Evolutionary conservation across 192 early-diverging fungal genomes (phyloP).

Genomic region (Linnemannia zychae): DNA sequence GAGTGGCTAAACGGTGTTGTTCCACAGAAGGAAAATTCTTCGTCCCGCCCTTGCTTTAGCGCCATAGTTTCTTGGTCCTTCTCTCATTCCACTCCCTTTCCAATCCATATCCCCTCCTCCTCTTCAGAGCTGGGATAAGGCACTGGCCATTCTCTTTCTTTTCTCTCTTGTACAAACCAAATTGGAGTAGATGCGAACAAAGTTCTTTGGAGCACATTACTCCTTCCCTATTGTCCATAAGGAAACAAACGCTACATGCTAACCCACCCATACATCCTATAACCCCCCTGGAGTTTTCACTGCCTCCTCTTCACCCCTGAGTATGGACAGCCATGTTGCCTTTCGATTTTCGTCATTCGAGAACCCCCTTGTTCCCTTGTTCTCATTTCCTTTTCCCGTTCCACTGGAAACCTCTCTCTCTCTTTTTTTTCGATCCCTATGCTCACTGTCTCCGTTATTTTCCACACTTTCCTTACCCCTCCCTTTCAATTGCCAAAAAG

Average conservation of each 20-base stretch:
- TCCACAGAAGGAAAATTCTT: conserved; percentile 1
- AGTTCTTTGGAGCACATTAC: background rate
- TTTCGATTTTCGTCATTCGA: no score
- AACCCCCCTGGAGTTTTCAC: background rate
- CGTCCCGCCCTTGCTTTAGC: background rate
- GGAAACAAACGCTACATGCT: no score
- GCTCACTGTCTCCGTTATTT: background rate
- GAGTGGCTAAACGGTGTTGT: background rate
- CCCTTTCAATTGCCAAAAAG: background rate
- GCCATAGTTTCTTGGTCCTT: background rate
- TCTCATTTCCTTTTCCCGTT: background rate
- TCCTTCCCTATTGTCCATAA: no score
- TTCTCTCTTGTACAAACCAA: background rate
- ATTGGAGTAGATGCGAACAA: background rate
- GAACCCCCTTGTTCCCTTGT: background rate
- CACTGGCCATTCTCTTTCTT: background rate
- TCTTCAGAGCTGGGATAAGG: background rate
- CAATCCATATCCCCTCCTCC: background rate
- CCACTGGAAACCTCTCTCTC: background rate
- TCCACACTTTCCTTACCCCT: background rate
- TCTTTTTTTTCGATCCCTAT: background rate
- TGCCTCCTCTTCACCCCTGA: background rate
- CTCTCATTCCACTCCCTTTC: background rate
- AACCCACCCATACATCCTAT: no score
- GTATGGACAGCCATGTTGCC: no score